Base-by-base conservation (phyloP, 257 asterid species). In the Cruciata laevipes region DNA sequence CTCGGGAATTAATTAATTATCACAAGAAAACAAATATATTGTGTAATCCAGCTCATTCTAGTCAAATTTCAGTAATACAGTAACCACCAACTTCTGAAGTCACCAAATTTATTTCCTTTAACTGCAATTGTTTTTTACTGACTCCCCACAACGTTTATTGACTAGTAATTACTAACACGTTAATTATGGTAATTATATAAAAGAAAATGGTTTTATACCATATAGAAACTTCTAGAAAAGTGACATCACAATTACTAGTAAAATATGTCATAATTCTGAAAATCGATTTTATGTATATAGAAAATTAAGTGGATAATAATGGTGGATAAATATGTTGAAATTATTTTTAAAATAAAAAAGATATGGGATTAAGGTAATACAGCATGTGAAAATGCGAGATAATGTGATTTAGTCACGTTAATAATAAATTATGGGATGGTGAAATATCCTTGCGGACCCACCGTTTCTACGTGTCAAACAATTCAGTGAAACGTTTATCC, bases 31-130 rank as follows among this genome's bases (percentile, higher is more conserved):
- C 60, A 47, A 53, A 7, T 20, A 20, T 53, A 53, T n/a, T 20
- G 9, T 53, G 60, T 20, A 53, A 53, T 53, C 60, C 60, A 53
- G 60, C 60, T 21, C 60, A 53, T 53, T n/a, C 60, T 53, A 21
- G 24, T 21, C 24, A n/a, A 53, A 53, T 5, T 53, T 7, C 27
- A 18, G 27, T 47, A 53, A 20, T 53, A n/a, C n/a, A n/a, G n/a
- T n/a, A 53, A 18, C 60, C 27, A 53, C 60, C 27, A 16, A 53
- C 60, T 20, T 53, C 60, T n/a, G 11, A 53, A 53, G 23, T 53
- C 60, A 53, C 60, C 60, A 7, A 6, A 53, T 6, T 53, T 1
- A 53, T 21, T 53, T 47, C 60, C 60, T 1, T 1, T 53, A 53
- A 53, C 13, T 0, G 10, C 9, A 53, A 1, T 35, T 42, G 3